These are phyloP conservation scores for Ophiostoma sp. DNA, from an alignment of 2,329 filamentous ascomycete genomes.

Conservation along the genomic window DNA sequence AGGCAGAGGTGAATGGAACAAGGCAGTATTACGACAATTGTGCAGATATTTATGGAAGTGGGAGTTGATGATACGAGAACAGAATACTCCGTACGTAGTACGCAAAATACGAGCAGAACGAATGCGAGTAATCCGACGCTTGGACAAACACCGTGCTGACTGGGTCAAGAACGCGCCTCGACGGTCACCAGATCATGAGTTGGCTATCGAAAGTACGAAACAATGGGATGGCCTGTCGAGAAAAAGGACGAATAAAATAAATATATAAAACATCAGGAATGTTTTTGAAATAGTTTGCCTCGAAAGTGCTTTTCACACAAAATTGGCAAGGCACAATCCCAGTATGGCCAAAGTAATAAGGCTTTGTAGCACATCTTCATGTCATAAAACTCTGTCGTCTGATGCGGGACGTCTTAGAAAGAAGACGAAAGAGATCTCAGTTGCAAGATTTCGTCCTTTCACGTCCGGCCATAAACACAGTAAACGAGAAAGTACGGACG, in stretches of 20 bases:
- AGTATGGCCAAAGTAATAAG: too few species aligned
- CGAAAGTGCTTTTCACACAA: too few species aligned
- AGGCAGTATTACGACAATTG: not conserved
- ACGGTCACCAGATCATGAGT: not conserved
- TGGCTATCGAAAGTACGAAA: too few species aligned
- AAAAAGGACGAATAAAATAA: too few species aligned
- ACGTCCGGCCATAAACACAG: not conserved
- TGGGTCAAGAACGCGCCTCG: not conserved
- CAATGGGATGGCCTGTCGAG: too few species aligned
- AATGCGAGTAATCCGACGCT: not conserved
- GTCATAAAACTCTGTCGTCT: too few species aligned
- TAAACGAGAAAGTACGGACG: not conserved
- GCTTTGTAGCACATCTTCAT: too few species aligned
- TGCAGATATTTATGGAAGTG: not conserved
- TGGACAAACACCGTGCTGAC: not conserved
- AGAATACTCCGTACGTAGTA: not conserved
- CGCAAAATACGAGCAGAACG: not conserved
- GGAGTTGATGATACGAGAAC: not conserved
- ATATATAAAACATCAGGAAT: too few species aligned
- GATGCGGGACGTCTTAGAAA: too few species aligned
- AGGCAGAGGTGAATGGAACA: not conserved
- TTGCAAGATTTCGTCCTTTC: not conserved
- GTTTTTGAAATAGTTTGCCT: too few species aligned
- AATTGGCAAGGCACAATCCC: too few species aligned
- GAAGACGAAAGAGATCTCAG: too few species aligned